Evolutionary conservation across 345 rosid species (phyloP).

Genomic region (Eutrema heterophyllum): DNA sequence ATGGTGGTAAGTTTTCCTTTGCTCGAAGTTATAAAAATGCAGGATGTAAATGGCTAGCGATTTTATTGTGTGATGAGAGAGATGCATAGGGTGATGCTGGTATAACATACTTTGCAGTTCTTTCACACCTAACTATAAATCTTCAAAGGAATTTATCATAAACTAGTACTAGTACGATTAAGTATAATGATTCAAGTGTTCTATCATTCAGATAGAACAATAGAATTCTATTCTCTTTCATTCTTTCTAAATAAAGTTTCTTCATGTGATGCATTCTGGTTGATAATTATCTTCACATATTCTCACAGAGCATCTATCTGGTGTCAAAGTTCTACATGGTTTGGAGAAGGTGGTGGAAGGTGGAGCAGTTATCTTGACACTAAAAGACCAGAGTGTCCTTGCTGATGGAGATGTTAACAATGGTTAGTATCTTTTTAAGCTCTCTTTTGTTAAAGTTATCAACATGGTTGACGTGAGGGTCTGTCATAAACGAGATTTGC

Average conservation of each 20-base stretch:
- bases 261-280: conserved; percentile 10
- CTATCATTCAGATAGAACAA: not conserved
- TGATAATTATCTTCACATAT: conserved; percentile 1
- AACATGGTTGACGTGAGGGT: conserved; percentile 17
- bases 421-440: conserved; percentile 45
- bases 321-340: conserved; percentile 88
- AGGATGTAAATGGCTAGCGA: not conserved
- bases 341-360: conserved; percentile 91
- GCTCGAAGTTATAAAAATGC: not conserved
- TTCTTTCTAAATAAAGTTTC: conserved; percentile 1
- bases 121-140: not conserved
- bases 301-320: conserved; percentile 64
- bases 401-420: conserved; percentile 76
- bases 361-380: conserved; percentile 93
- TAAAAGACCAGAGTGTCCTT: conserved; percentile 87
- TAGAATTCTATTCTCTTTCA: not conserved
- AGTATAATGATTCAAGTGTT: not conserved
- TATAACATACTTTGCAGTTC: not conserved
- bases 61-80: not conserved
- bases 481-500: conserved; percentile 38
- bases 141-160: not conserved
- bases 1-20: conserved; percentile 29
- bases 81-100: not conserved
- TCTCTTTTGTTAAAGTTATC: conserved; percentile 10
- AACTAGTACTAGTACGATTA: not conserved